These are phyloP conservation scores for Zychaea mexicana DNA, from an alignment of 371 early-diverging fungal species.

Conservation along the genomic window DNA sequence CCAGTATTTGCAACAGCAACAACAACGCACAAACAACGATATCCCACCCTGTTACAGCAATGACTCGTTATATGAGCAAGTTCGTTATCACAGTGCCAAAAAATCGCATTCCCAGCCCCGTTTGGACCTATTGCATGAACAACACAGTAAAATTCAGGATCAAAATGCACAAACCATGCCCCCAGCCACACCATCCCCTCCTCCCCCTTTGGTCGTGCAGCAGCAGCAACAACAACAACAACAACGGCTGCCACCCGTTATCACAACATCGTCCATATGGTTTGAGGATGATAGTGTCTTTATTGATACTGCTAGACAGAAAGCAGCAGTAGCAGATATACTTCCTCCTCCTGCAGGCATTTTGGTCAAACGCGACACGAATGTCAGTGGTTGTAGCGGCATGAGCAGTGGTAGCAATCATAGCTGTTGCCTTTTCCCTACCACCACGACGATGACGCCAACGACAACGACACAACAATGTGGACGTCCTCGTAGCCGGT, in stretches of 20 bases:
- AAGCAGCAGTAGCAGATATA: too few relatives aligned
- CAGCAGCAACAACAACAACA: neutral
- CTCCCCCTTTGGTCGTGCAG: neutral
- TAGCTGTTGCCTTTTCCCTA: neutral
- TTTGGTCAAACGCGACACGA: slow-evolving; percentile 2
- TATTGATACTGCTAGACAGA: neutral
- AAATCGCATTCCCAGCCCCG: slow-evolving; percentile 6
- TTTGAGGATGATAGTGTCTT: neutral
- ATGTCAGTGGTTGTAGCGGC: neutral
- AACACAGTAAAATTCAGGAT: neutral
- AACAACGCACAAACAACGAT: neutral
- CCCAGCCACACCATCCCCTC: too few relatives aligned
- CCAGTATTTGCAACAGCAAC: neutral
- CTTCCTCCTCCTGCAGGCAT: slow-evolving; percentile 7
- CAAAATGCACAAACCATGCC: slow-evolving; percentile 8
- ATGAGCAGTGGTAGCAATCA: neutral
- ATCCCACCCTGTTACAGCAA: neutral
- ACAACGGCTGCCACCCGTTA: neutral
- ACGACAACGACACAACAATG: neutral
- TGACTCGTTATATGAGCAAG: neutral
- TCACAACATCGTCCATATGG: neutral
- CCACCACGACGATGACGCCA: neutral
- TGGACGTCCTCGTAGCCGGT: neutral
- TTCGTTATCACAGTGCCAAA: slow-evolving; percentile 1
- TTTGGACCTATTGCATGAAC: neutral